phyloP scores from a whole-genome alignment of 306 rosid genomes.

The Prosopis cineraria region DNA sequence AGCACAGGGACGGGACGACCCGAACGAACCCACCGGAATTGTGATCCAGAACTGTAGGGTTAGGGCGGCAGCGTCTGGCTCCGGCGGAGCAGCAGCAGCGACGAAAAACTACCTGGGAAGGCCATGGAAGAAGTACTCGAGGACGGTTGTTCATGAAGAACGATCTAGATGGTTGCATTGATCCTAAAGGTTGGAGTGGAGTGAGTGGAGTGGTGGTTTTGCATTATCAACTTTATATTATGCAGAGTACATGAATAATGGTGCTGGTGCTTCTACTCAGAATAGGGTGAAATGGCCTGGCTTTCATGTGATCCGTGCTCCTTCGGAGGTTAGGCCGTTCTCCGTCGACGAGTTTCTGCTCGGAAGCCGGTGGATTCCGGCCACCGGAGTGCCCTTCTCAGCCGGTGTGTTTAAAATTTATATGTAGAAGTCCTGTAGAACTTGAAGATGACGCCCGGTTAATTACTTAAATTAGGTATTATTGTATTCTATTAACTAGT shows the following conservation, averaged over 20 bases:
- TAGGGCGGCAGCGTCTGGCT: conserved; percentile 30
- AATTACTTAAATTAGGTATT: neutral
- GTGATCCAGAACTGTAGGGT: conserved; percentile 44
- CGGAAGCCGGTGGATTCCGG: conserved; percentile 63
- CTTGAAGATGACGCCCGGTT: conserved; percentile 29
- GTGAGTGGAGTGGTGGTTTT: conserved; percentile 54
- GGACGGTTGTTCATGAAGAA: conserved; percentile 60
- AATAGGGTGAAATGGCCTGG: conserved; percentile 72
- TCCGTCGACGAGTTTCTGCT: conserved; percentile 45
- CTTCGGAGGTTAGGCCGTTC: conserved; percentile 46
- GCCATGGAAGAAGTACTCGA: conserved; percentile 71
- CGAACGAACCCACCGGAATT: conserved; percentile 43
- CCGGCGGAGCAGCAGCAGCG: neutral
- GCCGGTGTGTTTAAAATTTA: conserved; percentile 37
- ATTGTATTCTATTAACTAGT: neutral
- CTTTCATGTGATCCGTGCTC: conserved; percentile 54
- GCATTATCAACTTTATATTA: conserved; percentile 59
- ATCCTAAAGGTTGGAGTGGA: conserved; percentile 74
- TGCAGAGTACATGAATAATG: conserved; percentile 66
- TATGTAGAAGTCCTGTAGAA: no score
- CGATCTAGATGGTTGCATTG: conserved; percentile 57
- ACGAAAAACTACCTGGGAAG: conserved; percentile 64
- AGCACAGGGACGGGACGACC: conserved; percentile 58
- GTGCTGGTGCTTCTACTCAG: conserved; percentile 50
- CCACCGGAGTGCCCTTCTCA: conserved; percentile 58